phyloP scores from a whole-genome alignment of 768 basidiomycete species.

The Lentinula detonsa region DNA sequence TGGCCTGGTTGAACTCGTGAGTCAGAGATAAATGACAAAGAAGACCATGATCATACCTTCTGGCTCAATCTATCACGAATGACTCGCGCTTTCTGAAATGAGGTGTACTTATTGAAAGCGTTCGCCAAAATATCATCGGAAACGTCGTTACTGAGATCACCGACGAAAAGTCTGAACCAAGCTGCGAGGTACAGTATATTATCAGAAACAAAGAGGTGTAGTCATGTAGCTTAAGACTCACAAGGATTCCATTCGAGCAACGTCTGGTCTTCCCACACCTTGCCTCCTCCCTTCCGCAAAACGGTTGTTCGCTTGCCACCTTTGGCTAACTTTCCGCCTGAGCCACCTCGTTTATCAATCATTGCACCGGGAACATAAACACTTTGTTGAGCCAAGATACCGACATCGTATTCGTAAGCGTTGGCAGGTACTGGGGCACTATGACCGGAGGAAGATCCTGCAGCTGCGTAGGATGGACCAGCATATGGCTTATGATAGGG shows the following conservation, averaged over 20 bases:
- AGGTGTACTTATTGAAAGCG: constrained; percentile 90
- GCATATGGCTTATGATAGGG: constrained; percentile 79
- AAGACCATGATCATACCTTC: constrained; percentile 50
- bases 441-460: constrained; percentile 59
- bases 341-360: constrained; percentile 82
- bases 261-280: constrained; percentile 98
- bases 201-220: constrained; percentile 3
- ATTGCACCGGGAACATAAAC: constrained; percentile 91
- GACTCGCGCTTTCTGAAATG: constrained; percentile 93
- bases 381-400: constrained; percentile 85
- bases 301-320: constrained; percentile 93
- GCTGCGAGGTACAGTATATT: constrained; percentile 37
- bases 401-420: constrained; percentile 90
- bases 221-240: constrained; percentile 31
- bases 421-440: constrained; percentile 80
- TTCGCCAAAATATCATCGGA: constrained; percentile 91
- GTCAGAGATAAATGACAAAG: not conserved
- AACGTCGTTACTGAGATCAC: constrained; percentile 97
- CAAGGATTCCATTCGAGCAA: constrained; percentile 96
- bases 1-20: constrained; percentile 51
- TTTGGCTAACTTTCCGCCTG: constrained; percentile 81
- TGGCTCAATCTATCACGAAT: constrained; percentile 91
- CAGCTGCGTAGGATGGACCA: constrained; percentile 65
- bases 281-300: constrained; percentile 90
- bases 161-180: constrained; percentile 97